A percentile compares a stretch with the other conserved stretches of the same genome.
These are phyloP conservation scores for Thermothelomyces thermophilus DNA, from an alignment of 2,329 filamentous ascomycete genomes.

Conservation along the genomic window DNA sequence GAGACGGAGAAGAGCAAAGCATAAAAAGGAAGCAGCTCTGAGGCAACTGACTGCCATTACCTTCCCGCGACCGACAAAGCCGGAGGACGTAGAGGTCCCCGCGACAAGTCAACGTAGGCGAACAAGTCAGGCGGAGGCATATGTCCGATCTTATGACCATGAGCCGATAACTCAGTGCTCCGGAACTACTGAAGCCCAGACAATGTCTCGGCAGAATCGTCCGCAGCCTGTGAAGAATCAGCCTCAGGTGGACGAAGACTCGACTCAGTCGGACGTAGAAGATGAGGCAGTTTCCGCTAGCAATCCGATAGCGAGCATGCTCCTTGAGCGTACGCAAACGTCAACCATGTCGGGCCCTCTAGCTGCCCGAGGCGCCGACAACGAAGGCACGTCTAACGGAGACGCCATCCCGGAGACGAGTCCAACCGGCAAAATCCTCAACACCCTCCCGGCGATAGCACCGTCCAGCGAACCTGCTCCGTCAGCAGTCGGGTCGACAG, in stretches of 20 bases:
- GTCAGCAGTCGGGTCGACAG: conserved; percentile 1
- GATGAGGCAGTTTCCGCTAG: conserved; percentile 1
- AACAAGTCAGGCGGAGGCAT: conserved; percentile 18
- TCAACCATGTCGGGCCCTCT: conserved; percentile 4
- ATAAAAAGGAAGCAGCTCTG: conserved; percentile 35
- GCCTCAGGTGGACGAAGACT: conserved; percentile 12
- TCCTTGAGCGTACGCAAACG: conserved; percentile 5
- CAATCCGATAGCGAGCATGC: conserved; percentile 6
- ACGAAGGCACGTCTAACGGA: conserved; percentile 14
- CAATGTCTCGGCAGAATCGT: conserved; percentile 18
- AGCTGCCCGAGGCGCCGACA: neutral
- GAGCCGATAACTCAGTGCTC: conserved; percentile 18
- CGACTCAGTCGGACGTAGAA: conserved; percentile 22
- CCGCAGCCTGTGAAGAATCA: neutral
- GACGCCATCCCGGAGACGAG: conserved; percentile 30
- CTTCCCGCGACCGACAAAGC: conserved; percentile 29
- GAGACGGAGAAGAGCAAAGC: conserved; percentile 33
- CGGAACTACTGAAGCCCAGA: conserved; percentile 20
- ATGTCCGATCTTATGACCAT: conserved; percentile 19
- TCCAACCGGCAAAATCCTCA: conserved; percentile 17
- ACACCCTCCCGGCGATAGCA: neutral
- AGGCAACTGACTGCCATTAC: conserved; percentile 38
- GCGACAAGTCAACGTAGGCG: conserved; percentile 28
- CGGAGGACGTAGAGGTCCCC: conserved; percentile 32
- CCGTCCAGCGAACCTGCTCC: neutral